Conservation (phyloP, 129 eudicot genomes). For the Artemisia annua region DNA sequence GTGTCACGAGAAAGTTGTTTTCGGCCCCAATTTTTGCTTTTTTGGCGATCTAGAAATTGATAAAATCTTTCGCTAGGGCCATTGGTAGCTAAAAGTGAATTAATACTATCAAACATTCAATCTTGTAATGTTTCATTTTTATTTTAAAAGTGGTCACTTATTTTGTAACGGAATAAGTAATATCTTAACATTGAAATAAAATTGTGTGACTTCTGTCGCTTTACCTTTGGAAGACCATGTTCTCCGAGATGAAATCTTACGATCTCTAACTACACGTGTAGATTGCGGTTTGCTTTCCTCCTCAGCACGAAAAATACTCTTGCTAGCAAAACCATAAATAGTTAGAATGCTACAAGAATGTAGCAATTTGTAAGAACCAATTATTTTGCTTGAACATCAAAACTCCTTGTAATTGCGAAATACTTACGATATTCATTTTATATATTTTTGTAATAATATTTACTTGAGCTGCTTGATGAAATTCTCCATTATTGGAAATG, state of each 20-base stretch:
- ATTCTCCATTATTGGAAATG: constrained; percentile 44
- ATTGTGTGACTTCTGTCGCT: not conserved
- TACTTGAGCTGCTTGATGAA: constrained; percentile 75
- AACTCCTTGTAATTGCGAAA: not conserved
- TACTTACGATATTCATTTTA: no score
- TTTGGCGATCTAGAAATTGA: constrained; percentile 43
- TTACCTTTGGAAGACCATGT: constrained; percentile 55
- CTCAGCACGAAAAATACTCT: constrained; percentile 35
- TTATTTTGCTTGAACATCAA: not conserved
- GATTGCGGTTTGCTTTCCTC: constrained; percentile 49
- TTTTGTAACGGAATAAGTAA: no score
- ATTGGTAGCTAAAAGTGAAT: not conserved
- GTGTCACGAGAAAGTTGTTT: constrained; percentile 54
- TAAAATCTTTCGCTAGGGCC: not conserved
- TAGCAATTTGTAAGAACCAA: constrained; percentile 2
- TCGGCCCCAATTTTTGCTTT: constrained; percentile 45
- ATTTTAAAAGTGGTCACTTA: no score
- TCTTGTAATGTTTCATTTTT: no score
- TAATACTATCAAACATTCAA: not conserved
- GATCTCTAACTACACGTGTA: constrained; percentile 35
- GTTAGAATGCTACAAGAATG: not conserved
- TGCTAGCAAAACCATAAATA: constrained; percentile 25
- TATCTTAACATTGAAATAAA: no score
- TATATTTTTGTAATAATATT: not conserved
- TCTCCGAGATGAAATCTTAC: constrained; percentile 48